Evolutionary conservation across 2,329 filamentous ascomycete genomes (phyloP), one percentile per base, ranked within the genome.

Genomic region (Pseudocercospora crystallina): DNA sequence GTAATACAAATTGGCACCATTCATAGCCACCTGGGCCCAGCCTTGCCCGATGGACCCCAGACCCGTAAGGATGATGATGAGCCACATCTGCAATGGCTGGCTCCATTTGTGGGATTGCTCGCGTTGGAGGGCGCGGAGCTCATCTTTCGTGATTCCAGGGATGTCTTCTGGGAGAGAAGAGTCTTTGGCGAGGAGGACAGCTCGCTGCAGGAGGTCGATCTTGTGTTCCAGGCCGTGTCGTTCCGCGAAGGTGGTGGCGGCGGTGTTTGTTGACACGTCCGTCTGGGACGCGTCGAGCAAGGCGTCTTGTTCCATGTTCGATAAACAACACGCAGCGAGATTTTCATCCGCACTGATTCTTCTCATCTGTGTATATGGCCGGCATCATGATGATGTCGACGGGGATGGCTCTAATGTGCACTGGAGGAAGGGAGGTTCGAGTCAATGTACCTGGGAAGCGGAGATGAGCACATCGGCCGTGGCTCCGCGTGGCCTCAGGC

Each of bases 71-170:
- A 32, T 67, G n/a, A 72, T 68, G 36, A 74, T 55, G 51, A 74
- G 79, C 61, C 77, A 80, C 0, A 80, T 65, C 15, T 32, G 39
- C 11, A 17, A 26, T 8, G 44, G 47, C 15, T 50, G 47, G 14
- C 30, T 40, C 43, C 17, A 52, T 48, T 39, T 39, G 20, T 26
- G 20, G 3, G 20, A 26, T 26, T 26, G 3, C 7, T 26, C 20
- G 20, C 20, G 20, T 26, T 7, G 20, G 20, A 26, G 20, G 7
- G 20, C 20, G 20, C 7, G 20, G 20, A 26, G 20, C 32, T 34
- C 33, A 37, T 36, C 43, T 30, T 13, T n/a, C 9, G 14, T 33
- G 8, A 20, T n/a, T 3, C 33, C 33, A n/a, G 33, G 9, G 7
- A 26, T 26, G 20, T 26, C 20, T 26, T 26, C 20, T 4, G 20